Evolutionary conservation across 2,329 filamentous ascomycete genomes (phyloP), one percentile per base, ranked within the genome.

Genomic region (Monosporascus sp.): DNA sequence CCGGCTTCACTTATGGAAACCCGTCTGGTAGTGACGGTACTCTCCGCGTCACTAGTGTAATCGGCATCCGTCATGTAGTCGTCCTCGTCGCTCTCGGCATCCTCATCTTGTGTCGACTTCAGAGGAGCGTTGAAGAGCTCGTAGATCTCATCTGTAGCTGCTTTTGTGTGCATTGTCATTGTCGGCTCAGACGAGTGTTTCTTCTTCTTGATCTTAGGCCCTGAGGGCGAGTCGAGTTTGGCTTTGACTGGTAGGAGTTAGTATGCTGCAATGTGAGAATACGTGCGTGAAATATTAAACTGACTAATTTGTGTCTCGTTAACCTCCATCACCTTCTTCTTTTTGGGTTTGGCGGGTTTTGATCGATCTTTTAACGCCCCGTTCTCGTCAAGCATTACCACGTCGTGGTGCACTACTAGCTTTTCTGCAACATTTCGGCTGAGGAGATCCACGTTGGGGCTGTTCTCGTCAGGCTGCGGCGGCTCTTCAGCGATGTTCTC

Each of bases 71-170:
- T 81, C 60, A 91, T 87, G 59, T 88, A 88, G 46, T 87, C 84
- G 53, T 87, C 85, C 15, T 90, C 63, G 24, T 78, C 80, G 50
- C 72, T 78, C 41, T 72, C 74, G 7, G 75, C 73, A 1, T 65
- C 61, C 26, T 72, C 69, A 28, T 71, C 70, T 17, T 72, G 64
- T 1, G 60, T 68, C 51, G 69, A 57, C 52, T 74, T 72, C 20
- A 93, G 70, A 2, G 94, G 93, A 54, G 94, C 89, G 65, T 94
- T 97, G 73, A 97, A 99, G 48, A 99, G 90, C 54, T 91, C 91
- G 65, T 97, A 97, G 50, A 99, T 97, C 62, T 99, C 94, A 62
- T 97, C 92, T 57, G 93, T 97, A 5, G 94, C 94, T 59, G 94
- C 93, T 63, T 84, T 89, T 14, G 94, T 99, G 67, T 97, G 91